Conservation (phyloP, 305 asterid genomes). For the Solanum hybrid region DNA sequence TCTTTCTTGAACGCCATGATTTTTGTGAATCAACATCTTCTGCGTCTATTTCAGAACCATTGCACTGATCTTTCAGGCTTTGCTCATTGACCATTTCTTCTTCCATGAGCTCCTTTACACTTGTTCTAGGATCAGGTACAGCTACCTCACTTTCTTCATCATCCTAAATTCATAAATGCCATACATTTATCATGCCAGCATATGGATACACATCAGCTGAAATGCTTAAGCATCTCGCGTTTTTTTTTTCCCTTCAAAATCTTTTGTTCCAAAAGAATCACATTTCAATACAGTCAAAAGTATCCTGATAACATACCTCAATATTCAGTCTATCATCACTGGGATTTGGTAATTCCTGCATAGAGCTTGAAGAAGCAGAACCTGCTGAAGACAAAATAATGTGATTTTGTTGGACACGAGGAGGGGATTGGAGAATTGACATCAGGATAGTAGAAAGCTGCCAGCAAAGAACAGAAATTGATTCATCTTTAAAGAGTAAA, state of each 20-base stretch:
- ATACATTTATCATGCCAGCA: not conserved
- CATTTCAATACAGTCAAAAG: not conserved
- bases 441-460: not conserved
- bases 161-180: constrained; percentile 34
- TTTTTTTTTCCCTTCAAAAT: not conserved
- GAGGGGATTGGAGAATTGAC: not conserved
- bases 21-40: constrained; percentile 21
- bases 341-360: constrained; percentile 15
- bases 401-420: not conserved
- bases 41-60: constrained; percentile 24
- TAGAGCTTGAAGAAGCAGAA: constrained; percentile 27
- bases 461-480: not conserved
- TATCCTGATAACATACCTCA: constrained; percentile 25
- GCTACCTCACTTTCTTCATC: constrained; percentile 29
- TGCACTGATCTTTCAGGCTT: constrained; percentile 20
- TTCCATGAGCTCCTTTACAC: constrained; percentile 91
- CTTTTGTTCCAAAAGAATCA: not conserved
- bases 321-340: constrained; percentile 19
- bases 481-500: not conserved
- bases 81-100: constrained; percentile 67
- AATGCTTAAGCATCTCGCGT: not conserved
- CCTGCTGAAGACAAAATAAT: constrained; percentile 19
- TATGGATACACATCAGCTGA: not conserved
- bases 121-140: constrained; percentile 34
- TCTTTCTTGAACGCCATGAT: constrained; percentile 24